A percentile compares a stretch with the other conserved stretches of the same genome.
Conservation (phyloP, 2,329 filamentous ascomycete species). For the Chrysoporthe austroafricana region DNA sequence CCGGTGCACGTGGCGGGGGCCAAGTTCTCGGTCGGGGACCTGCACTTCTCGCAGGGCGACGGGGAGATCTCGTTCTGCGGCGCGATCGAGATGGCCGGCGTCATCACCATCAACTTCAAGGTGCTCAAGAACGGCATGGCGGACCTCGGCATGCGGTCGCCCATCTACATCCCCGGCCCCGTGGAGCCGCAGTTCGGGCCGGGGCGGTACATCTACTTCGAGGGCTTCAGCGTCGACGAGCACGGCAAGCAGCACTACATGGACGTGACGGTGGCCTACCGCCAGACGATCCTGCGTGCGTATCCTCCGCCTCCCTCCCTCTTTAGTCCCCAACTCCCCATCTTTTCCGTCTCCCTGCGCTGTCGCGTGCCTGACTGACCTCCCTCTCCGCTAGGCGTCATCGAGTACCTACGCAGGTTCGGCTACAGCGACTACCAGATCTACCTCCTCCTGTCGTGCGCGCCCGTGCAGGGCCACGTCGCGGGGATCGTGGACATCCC, state of each 20-base stretch:
- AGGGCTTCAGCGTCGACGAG: slow-evolving; percentile 89
- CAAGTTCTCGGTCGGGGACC: slow-evolving; percentile 87
- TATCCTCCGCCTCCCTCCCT: slow-evolving; percentile 15
- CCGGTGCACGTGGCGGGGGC: slow-evolving; percentile 86
- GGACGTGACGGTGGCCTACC: slow-evolving; percentile 84
- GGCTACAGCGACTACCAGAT: slow-evolving; percentile 77
- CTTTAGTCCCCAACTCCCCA: neutral
- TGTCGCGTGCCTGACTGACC: neutral
- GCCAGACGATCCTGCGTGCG: slow-evolving; percentile 72
- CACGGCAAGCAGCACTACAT: slow-evolving; percentile 87
- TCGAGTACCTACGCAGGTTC: slow-evolving; percentile 79
- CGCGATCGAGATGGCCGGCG: slow-evolving; percentile 91
- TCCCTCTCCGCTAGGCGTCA: slow-evolving; percentile 52
- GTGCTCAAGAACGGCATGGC: slow-evolving; percentile 82
- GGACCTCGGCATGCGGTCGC: slow-evolving; percentile 76
- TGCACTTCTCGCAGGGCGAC: slow-evolving; percentile 87
- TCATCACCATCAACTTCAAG: slow-evolving; percentile 88
- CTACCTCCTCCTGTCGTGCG: slow-evolving; percentile 83
- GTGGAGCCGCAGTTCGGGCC: slow-evolving; percentile 89
- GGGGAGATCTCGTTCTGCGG: slow-evolving; percentile 89
- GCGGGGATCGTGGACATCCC: slow-evolving; percentile 91
- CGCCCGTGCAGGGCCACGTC: slow-evolving; percentile 84
- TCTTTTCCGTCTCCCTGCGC: slow-evolving; percentile 10
- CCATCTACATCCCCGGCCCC: slow-evolving; percentile 83
- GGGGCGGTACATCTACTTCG: slow-evolving; percentile 80